A percentile compares a stretch with the other conserved stretches of the same genome.
phyloP scores from a whole-genome alignment of 2,329 filamentous ascomycete species.

The Alternaria sp. region DNA sequence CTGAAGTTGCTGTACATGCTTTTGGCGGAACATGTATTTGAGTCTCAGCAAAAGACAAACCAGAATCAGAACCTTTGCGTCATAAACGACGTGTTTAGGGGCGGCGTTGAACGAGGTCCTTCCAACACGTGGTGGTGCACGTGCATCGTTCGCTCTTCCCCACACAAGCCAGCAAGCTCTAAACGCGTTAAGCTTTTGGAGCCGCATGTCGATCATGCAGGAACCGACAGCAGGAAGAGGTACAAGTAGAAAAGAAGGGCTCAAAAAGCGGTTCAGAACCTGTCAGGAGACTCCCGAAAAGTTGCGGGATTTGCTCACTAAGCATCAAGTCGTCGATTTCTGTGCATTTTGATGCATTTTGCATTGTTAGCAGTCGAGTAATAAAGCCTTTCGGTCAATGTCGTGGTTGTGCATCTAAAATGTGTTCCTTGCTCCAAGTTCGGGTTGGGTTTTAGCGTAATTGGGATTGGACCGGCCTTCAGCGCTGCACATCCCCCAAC shows the following conservation, averaged over 20 bases:
- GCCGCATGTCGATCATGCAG: slow-evolving; percentile 48
- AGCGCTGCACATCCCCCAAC: slow-evolving; percentile 30
- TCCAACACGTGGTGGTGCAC: slow-evolving; percentile 35
- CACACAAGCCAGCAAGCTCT: slow-evolving; percentile 42
- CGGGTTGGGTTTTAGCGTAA: slow-evolving; percentile 23
- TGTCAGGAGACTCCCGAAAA: slow-evolving; percentile 43
- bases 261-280: slow-evolving; percentile 22
- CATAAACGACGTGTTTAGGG: slow-evolving; percentile 1
- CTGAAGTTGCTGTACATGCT: not conserved
- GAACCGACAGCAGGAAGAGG: slow-evolving; percentile 41
- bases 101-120: slow-evolving; percentile 8
- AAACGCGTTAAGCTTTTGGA: slow-evolving; percentile 48
- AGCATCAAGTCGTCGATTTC: slow-evolving; percentile 9
- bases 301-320: slow-evolving; percentile 20
- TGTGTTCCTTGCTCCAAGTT: slow-evolving; percentile 28
- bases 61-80: not conserved
- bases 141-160: slow-evolving; percentile 38
- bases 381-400: slow-evolving; percentile 27
- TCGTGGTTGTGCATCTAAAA: slow-evolving; percentile 27
- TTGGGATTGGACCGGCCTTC: slow-evolving; percentile 27
- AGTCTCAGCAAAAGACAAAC: not conserved
- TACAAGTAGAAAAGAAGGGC: slow-evolving; percentile 24
- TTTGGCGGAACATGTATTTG: not conserved
- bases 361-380: slow-evolving; percentile 16
- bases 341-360: slow-evolving; percentile 5